phyloP scores from a whole-genome alignment of 106 monocot genomes.

The Triglochin maritima region DNA sequence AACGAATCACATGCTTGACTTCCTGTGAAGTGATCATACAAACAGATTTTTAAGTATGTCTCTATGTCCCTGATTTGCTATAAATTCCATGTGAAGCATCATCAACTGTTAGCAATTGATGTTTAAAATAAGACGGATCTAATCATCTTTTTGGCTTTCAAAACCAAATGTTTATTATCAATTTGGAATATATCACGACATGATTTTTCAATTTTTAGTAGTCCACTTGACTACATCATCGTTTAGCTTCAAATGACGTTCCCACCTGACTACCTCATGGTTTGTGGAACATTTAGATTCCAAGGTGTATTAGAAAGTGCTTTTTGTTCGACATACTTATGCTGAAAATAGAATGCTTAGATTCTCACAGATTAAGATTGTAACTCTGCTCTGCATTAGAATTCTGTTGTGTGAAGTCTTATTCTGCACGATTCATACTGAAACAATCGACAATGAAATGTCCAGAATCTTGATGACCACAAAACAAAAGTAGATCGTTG shows the following conservation, averaged over 20 bases:
- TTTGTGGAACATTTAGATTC: neutral
- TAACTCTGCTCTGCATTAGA: too few species aligned
- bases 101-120: neutral
- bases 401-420: too few species aligned
- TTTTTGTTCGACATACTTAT: too few species aligned
- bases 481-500: too few species aligned
- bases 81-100: neutral
- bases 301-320: neutral
- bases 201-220: neutral
- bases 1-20: conserved; percentile 23
- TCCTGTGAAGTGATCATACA: neutral
- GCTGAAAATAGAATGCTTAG: too few species aligned
- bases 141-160: too few species aligned
- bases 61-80: neutral
- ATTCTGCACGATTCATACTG: too few species aligned
- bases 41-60: neutral
- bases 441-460: too few species aligned
- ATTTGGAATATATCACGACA: neutral
- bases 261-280: neutral
- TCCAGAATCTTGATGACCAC: too few species aligned
- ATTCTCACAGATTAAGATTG: too few species aligned
- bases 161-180: neutral
- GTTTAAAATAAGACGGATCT: neutral
- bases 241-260: neutral
- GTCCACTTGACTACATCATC: neutral